Conservation (phyloP, 2,329 filamentous ascomycete genomes). For the Rutstroemia sp. region DNA sequence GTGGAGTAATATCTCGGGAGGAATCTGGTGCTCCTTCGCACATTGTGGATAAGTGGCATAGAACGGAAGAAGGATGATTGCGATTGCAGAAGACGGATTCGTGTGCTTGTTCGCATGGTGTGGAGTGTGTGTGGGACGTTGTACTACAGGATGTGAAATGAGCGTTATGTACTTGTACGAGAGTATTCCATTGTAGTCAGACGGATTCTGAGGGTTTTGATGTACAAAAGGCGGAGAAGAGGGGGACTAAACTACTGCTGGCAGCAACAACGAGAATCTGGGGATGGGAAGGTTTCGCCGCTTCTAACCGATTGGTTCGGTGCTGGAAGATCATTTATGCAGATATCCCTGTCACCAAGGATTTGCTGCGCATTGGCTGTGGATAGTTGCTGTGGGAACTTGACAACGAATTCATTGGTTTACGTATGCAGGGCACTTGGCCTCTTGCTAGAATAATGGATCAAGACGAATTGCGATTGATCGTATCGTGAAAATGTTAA, state of each 20-base stretch:
- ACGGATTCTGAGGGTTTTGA: not conserved
- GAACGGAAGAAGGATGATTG: not conserved
- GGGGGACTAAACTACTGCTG: not conserved
- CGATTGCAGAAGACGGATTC: not conserved
- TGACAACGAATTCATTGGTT: not conserved
- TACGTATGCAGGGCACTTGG: not conserved
- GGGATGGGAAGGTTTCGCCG: constrained; percentile 1
- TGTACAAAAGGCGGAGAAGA: not conserved
- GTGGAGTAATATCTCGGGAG: constrained; percentile 23
- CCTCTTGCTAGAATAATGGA: not conserved
- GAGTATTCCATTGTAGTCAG: not conserved
- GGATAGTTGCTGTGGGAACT: not conserved
- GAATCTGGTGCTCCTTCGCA: not conserved
- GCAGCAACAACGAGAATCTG: not conserved
- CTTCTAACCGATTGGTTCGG: not conserved
- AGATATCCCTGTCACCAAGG: too few relatives aligned
- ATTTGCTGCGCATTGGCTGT: too few relatives aligned
- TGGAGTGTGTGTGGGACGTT: constrained; percentile 1
- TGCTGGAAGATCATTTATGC: not conserved
- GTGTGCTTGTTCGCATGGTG: constrained; percentile 2
- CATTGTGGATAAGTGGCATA: not conserved
- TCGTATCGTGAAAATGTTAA: not conserved
- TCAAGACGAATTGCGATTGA: not conserved
- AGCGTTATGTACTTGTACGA: not conserved
- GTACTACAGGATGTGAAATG: not conserved